Percentiles rank a stretch among this genome's conserved stretches.
Evolutionary conservation across 2,329 filamentous ascomycete species (phyloP).

Genomic region (Talaromyces sp.): DNA sequence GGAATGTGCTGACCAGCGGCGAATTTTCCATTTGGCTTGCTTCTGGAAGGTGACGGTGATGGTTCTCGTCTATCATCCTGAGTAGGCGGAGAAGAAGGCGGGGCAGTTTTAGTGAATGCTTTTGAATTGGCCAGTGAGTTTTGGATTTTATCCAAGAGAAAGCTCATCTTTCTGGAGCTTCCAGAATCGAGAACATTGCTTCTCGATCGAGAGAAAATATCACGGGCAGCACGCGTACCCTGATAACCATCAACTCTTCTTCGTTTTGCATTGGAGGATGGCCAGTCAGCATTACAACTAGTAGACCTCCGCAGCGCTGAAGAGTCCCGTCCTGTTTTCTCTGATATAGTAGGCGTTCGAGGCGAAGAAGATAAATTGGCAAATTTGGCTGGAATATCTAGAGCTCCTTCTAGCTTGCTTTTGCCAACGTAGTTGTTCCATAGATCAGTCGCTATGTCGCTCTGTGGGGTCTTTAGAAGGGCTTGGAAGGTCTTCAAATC

Average conservation of each 20-base stretch:
- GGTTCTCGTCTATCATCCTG: slow-evolving; percentile 26
- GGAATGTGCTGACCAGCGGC: slow-evolving; percentile 8
- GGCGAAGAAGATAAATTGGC: slow-evolving; percentile 67
- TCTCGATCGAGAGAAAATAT: slow-evolving; percentile 38
- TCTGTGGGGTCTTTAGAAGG: slow-evolving; percentile 61
- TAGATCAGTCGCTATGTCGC: slow-evolving; percentile 68
- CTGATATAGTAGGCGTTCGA: slow-evolving; percentile 52
- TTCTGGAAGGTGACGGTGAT: slow-evolving; percentile 28
- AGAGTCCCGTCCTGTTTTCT: slow-evolving; percentile 38
- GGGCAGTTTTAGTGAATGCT: slow-evolving; percentile 26
- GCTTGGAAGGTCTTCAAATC: slow-evolving; percentile 57
- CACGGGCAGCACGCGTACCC: slow-evolving; percentile 43
- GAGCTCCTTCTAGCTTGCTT: slow-evolving; percentile 40
- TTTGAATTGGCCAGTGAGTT: slow-evolving; percentile 40
- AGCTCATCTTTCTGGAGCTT: slow-evolving; percentile 46
- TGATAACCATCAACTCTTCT: slow-evolving; percentile 52
- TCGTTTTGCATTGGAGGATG: slow-evolving; percentile 57
- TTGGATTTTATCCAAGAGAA: slow-evolving; percentile 64
- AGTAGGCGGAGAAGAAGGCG: slow-evolving; percentile 42
- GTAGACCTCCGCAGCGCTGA: slow-evolving; percentile 58
- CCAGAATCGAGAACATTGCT: slow-evolving; percentile 36
- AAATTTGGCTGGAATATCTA: slow-evolving; percentile 54
- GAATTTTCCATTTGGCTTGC: slow-evolving; percentile 4
- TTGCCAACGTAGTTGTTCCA: slow-evolving; percentile 70
- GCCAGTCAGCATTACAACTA: slow-evolving; percentile 67